Base-by-base conservation (phyloP, 2,329 filamentous ascomycete species). In the Claviceps monticola region DNA sequence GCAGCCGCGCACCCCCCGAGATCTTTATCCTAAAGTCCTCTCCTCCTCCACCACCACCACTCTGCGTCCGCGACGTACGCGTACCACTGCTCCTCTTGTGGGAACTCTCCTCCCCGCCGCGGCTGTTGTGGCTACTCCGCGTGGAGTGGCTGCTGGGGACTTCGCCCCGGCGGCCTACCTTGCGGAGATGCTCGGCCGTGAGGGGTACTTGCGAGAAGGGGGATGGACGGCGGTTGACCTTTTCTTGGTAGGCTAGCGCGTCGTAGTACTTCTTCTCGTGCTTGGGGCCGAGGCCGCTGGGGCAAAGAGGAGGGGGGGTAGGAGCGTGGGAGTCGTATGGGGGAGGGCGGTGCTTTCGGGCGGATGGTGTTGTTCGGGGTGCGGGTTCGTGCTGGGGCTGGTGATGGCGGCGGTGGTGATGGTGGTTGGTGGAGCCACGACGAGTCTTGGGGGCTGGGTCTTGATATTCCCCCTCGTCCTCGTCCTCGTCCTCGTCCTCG, bases 21-120 rank as follows among this genome's bases (percentile, higher is more conserved):
- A 83, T 70, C 56, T 78, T 78, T 62, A 83, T 82, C 16, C 78
- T 83, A 52, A 82, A 69, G 55, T 82, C 78, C 39, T 82, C 78
- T 51, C 55, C 71, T 53, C 9, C 78, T 51, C 71, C 29, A 11
- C 9, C 29, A 9, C 26, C 26, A 34, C 29, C 9, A 34, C 29
- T 34, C 29, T 34, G 29, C 9, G 29, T 74, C 3, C 64, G 65
- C 4, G 65, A 69, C 7, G 75, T 78, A 37, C 75, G 69, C 4
- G 79, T 83, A 9, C 80, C 80, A 29, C 76, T 77, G 51, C 79
- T 82, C 56, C 76, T 75, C 56, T 73, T 74, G 63, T 75, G 81
- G 52, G 82, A 80, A 64, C 79, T 83, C 53, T 83, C 79, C 58
- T 83, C 80, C 44, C 72, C 78, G 61, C 80, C 83, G 21, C 64